Evolutionary conservation across 2,329 filamentous ascomycete genomes (phyloP).

Genomic region (Daldinia eschscholtzii): DNA sequence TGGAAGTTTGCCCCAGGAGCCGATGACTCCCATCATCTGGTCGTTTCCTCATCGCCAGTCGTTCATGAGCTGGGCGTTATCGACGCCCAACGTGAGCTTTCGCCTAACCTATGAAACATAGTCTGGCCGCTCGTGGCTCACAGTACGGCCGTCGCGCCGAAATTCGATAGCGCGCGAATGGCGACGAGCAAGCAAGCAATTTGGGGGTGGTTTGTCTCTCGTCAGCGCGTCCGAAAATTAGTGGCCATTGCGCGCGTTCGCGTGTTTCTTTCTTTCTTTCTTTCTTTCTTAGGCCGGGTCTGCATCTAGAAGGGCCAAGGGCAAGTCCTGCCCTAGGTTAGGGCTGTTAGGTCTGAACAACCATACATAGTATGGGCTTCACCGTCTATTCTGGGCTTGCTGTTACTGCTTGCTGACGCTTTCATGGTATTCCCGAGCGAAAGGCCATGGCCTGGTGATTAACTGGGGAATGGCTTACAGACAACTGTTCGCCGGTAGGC

Average conservation of each 20-base stretch:
- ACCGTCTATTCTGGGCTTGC: conserved; percentile 11
- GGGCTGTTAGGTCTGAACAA: neutral
- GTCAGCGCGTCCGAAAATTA: neutral
- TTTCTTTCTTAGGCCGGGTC: neutral
- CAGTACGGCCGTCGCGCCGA: neutral
- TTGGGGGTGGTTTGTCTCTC: conserved; percentile 46
- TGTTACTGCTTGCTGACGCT: conserved; percentile 3
- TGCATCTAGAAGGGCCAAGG: neutral
- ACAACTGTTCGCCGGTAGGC: conserved; percentile 27
- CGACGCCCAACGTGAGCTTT: conserved; percentile 11
- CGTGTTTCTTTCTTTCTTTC: neutral
- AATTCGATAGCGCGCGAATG: conserved; percentile 32
- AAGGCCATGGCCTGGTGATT: conserved; percentile 18
- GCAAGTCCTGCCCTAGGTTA: neutral
- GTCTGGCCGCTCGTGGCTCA: conserved; percentile 57
- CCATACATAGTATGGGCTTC: conserved; percentile 14
- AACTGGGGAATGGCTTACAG: conserved; percentile 30
- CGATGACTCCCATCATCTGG: conserved; percentile 66
- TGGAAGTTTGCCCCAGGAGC: conserved; percentile 60
- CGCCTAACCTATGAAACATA: conserved; percentile 54
- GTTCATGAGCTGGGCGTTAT: conserved; percentile 8
- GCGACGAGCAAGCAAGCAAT: conserved; percentile 53
- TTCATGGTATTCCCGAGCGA: conserved; percentile 1
- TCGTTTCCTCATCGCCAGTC: conserved; percentile 53
- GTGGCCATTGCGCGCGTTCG: neutral